Evolutionary conservation across 352 stramenopile genomes (phyloP), one percentile per base, ranked within the genome.

Genomic region (Pythium biforme): DNA sequence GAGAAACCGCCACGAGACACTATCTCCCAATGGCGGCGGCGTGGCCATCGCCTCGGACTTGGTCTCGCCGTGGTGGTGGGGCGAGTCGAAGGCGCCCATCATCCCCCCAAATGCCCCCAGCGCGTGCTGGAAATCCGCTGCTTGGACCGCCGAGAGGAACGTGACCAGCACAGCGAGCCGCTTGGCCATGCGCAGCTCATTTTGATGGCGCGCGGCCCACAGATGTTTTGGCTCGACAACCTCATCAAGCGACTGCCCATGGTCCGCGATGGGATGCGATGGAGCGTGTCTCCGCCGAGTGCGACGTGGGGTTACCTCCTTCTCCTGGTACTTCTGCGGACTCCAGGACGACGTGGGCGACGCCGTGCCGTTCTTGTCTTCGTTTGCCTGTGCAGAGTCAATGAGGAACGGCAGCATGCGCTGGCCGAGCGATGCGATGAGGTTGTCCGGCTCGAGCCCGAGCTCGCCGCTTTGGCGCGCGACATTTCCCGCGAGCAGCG

Each of bases 101-200:
- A 37, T 37, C 7, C 8, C 31, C 7, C 31, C 31, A 20, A 43
- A 43, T 6, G 11, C 37, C 4, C 2, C 15, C 12, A 43, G 17
- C 6, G 17, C 12, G 1, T 43, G 37, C 3, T 62, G 50, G 51
- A 78, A 77, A 20, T 68, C 62, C 12, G 51, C 63, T 17, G 74
- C 74, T 12, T 75, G 64, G n/a, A 74, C 49, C 55, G 62, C 45
- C 15, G 53, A 46, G 9, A 88, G 54, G 39, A 88, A 86, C 37
- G 72, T 62, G 41, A 70, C 73, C 11, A 88, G 52, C 17, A 89
- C 72, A 10, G 66, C 68, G 26, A 89, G 58, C 14, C 81, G 73
- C 63, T 89, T 89, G 45, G 75, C 76, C 49, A 74, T 72, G 46
- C 63, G 68, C 54, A 85, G 71, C 10, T 69, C 67, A 45, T 67